Conservation (phyloP, 148 eudicot genomes). For the Cornus florida region DNA sequence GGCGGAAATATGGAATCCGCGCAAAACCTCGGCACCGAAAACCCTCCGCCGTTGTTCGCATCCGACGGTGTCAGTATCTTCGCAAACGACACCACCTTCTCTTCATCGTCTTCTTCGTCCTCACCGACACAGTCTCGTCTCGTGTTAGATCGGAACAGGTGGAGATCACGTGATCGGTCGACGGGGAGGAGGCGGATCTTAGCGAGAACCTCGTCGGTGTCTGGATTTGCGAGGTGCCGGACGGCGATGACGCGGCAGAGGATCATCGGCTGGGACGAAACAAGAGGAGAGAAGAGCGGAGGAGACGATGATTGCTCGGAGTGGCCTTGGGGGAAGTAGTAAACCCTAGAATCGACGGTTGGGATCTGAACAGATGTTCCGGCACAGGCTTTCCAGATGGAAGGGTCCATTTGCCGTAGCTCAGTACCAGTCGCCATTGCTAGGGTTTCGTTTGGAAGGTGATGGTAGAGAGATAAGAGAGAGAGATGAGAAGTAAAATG, state of each 20-base stretch:
- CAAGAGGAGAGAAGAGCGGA: neutral
- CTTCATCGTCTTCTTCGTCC: constrained; percentile 4
- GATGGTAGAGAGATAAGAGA: neutral
- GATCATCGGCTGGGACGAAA: constrained; percentile 24
- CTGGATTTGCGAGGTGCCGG: constrained; percentile 29
- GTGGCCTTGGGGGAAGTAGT: constrained; percentile 88
- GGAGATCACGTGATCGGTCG: neutral
- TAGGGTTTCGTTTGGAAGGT: neutral
- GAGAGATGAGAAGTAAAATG: neutral
- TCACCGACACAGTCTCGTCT: neutral
- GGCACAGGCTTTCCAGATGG: constrained; percentile 64
- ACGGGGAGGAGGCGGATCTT: constrained; percentile 45
- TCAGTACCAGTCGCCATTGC: neutral
- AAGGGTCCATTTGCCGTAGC: constrained; percentile 22
- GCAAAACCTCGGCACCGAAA: constrained; percentile 83
- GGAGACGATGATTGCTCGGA: constrained; percentile 44
- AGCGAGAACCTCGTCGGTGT: constrained; percentile 60
- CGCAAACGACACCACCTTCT: constrained; percentile 42
- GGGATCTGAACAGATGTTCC: constrained; percentile 56
- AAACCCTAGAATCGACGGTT: constrained; percentile 43
- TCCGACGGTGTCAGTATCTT: constrained; percentile 80
- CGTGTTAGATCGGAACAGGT: neutral
- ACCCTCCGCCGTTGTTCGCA: constrained; percentile 88
- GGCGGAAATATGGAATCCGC: constrained; percentile 78
- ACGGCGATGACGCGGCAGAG: constrained; percentile 55